phyloP scores from a whole-genome alignment of 345 rosid genomes.

The Salix suchowensis region DNA sequence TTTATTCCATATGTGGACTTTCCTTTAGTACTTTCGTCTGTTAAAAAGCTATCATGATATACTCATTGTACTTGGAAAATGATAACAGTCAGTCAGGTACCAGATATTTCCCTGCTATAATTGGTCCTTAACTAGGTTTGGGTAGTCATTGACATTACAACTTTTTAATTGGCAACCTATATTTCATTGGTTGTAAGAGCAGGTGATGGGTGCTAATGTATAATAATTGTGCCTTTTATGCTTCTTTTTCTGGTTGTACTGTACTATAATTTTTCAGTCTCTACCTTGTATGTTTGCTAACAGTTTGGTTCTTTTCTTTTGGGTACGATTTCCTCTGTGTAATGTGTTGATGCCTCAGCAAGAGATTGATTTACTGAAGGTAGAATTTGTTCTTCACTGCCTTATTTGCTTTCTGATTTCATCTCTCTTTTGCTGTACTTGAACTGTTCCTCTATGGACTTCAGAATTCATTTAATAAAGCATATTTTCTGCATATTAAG shows the following conservation, averaged over 20 bases:
- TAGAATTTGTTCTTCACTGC: slow-evolving; percentile 19
- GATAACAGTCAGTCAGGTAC: background rate
- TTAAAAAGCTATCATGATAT: background rate
- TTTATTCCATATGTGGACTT: background rate
- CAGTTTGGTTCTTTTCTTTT: slow-evolving; percentile 31
- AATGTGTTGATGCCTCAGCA: slow-evolving; percentile 54
- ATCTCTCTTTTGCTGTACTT: background rate
- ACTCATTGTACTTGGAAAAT: background rate
- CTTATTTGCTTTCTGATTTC: background rate
- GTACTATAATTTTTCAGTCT: slow-evolving; percentile 2
- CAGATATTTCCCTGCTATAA: background rate
- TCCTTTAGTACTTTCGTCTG: background rate
- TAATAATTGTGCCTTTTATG: background rate
- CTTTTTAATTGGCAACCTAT: background rate
- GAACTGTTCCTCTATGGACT: background rate
- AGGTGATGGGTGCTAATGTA: background rate
- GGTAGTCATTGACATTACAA: background rate
- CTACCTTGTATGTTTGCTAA: slow-evolving; percentile 27
- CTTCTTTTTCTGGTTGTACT: background rate
- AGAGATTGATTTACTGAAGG: slow-evolving; percentile 98
- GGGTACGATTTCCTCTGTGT: slow-evolving; percentile 23
- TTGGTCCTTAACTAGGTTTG: background rate
- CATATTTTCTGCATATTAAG: background rate
- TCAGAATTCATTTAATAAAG: background rate
- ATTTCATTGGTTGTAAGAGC: background rate